Base-by-base conservation (phyloP, 257 asterid species). In the Fraxinus pennsylvanica region DNA sequence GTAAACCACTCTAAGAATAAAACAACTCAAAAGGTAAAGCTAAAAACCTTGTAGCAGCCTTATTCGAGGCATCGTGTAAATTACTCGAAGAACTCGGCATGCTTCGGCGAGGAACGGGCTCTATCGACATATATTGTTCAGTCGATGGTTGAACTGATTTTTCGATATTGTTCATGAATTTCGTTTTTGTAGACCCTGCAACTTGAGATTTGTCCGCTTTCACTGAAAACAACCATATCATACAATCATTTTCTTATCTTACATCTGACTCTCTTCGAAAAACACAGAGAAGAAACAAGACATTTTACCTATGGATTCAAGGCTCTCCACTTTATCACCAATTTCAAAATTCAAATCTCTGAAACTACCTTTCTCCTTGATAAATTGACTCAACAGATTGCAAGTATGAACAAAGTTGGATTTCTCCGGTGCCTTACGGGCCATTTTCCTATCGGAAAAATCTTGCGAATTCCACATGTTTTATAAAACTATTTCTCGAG, bases 361-460 rank as follows among this genome's bases (percentile, higher is more conserved):
- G 10, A 74, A 9, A 27, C 30, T 17, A 1, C 75, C 82, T 19
- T 79, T 79, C 67, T 76, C 79, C 29, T 50, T 79, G 71, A 79
- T 25, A 25, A 27, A 79, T 59, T 66, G 82, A 25, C 75, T 73
- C 50, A 79, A 41, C 2, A 73, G 72, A 15, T 73, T 79, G 73
- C 82, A 79, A 15, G 82, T 74, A 10, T 9, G 57, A 15, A 36
- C 38, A 12, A 63, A 74, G 8, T 78, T 47, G 45, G 17, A 13
- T 32, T 27, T 45, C 77, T 30, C 77, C 35, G 59, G 77, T 59
- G 33, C 68, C 15, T 27, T 9, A 30, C 9, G 14, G 4, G 30
- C 6, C 68, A 39, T 74, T 54, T 33, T 74, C 12, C 70, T 5
- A 66, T 41, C 45, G 47, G 72, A 65, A 76, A 19, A 65, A 38